Base-by-base conservation (phyloP, 148 eudicot species). In the Diospyros lotus region DNA sequence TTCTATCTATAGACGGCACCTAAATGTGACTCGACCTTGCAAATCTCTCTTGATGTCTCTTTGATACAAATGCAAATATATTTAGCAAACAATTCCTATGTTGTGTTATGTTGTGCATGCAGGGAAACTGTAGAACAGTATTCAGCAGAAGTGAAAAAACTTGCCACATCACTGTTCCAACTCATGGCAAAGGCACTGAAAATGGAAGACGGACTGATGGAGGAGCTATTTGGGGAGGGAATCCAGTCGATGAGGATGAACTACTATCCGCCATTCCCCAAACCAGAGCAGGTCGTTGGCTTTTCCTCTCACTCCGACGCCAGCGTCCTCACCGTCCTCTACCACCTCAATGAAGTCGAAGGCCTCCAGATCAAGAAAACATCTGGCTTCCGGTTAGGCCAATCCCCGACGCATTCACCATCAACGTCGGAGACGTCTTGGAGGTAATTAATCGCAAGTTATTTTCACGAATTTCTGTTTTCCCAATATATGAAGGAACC, bases 391-490 rank as follows among this genome's bases (percentile, higher is more conserved):
- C 66, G 4, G 66, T 72, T 45, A 72, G 60, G 11, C 75, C 75
- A 18, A 56, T 72, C 56, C 66, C 66, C 46, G 10, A 72, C 44
- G 66, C 75, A 18, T 72, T 72, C 28, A 10, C 60, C 11, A 43
- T 72, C 75, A 81, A 81, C 12, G 8, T 81, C 4, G 84, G 84
- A 7, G 84, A 81, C 58, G 52, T 74, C 54, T 62, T 81, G 56
- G 81, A 81, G 78, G 84, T 81, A 69, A 52, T 15, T 1, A 18
- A 48, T 48, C 8, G 8, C 4, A 48, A 48, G 52, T 8, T 4
- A 8, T 48, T 48, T 48, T 48, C 0, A 4, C 28, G 28, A 28
- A 28, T 28, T 28, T 28, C 28, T 28, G 28, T 28, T 28, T 28
- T 28, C 28, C 28, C 28, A 28, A 28, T 28, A 28, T 28, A 28